These are phyloP conservation scores for Macadamia integrifolia DNA, from an alignment of 164 flowering plant species.

Conservation along the genomic window DNA sequence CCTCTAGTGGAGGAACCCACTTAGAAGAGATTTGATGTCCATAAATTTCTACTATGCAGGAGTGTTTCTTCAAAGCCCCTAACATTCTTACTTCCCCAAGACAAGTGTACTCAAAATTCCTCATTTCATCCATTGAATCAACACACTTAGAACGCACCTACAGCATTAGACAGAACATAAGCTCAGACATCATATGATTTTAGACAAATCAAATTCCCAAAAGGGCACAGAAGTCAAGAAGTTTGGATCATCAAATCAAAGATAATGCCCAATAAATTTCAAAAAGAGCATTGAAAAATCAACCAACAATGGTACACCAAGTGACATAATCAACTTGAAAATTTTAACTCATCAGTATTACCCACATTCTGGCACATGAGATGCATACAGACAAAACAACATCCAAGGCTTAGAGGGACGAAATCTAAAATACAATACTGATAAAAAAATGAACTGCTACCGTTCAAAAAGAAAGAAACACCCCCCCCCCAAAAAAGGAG, in stretches of 20 bases:
- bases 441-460: too few species aligned
- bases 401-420: too few species aligned
- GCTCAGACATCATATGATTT: neutral
- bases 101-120: constrained; percentile 64
- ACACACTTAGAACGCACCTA: constrained; percentile 67
- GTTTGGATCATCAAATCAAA: neutral
- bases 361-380: too few species aligned
- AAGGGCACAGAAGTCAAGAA: neutral
- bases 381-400: too few species aligned
- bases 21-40: constrained; percentile 80
- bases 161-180: constrained; percentile 8
- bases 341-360: too few species aligned
- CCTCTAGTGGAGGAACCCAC: constrained; percentile 57
- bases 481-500: too few species aligned
- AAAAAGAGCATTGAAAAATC: neutral
- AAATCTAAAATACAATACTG: too few species aligned
- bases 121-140: constrained; percentile 41
- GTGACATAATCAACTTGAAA: too few species aligned
- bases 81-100: constrained; percentile 88
- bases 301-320: neutral
- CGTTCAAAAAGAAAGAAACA: too few species aligned
- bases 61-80: constrained; percentile 50
- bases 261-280: neutral
- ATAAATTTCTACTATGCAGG: constrained; percentile 79
- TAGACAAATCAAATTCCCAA: neutral